Evolutionary conservation across 2,329 filamentous ascomycete genomes (phyloP).

Genomic region (Colletotrichum theobromicola): DNA sequence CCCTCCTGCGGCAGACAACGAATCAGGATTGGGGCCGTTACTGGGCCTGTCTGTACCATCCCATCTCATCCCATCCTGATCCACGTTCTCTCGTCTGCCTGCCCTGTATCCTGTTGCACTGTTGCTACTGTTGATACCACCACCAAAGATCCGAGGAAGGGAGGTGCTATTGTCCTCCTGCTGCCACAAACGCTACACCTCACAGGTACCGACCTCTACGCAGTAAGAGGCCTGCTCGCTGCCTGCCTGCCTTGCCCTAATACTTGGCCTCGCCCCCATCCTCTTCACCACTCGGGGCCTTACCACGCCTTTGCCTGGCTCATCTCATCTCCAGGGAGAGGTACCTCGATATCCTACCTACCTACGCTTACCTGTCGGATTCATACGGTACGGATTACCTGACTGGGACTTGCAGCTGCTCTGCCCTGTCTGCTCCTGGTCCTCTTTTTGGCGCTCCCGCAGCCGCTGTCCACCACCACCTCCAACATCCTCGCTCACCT

Average conservation of each 20-base stretch:
- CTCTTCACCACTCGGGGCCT: not conserved
- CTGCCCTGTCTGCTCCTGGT: not conserved
- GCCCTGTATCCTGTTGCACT: not conserved
- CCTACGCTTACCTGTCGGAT: not conserved
- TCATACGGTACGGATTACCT: slow-evolving; percentile 13
- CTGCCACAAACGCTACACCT: not conserved
- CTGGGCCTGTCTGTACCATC: slow-evolving; percentile 26
- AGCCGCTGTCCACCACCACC: not conserved
- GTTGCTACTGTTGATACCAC: not conserved
- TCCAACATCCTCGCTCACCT: not conserved
- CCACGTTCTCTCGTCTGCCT: not conserved
- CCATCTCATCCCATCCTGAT: slow-evolving; percentile 16
- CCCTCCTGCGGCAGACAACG: slow-evolving; percentile 36
- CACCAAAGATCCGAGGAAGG: not conserved
- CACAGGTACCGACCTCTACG: not conserved
- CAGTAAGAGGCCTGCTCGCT: not conserved
- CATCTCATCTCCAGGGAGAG: not conserved
- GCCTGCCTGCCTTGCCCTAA: not conserved
- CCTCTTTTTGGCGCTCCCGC: not conserved
- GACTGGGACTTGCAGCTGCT: not conserved
- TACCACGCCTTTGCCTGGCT: not conserved
- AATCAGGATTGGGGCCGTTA: slow-evolving; percentile 34
- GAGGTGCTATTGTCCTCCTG: not conserved
- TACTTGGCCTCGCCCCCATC: not conserved
- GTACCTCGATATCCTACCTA: not conserved